Evolutionary conservation across 345 rosid genomes (phyloP).

Genomic region (Mercurialis annua): DNA sequence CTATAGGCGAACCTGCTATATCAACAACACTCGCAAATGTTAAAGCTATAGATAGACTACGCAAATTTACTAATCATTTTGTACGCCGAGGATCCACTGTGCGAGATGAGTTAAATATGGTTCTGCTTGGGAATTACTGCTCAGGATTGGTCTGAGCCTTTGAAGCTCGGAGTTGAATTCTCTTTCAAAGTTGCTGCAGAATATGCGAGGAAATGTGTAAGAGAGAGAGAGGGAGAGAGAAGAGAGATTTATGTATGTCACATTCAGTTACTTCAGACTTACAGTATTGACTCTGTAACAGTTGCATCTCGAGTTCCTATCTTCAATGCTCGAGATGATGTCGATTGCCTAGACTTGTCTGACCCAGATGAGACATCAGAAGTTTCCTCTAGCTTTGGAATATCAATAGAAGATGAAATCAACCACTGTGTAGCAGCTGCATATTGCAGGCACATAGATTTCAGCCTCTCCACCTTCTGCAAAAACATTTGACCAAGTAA

Average conservation of each 20-base stretch:
- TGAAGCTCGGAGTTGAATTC: conserved; percentile 84
- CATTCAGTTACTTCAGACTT: conserved; percentile 38
- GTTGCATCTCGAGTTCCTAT: conserved; percentile 43
- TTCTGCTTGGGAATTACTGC: conserved; percentile 80
- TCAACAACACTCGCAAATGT: background rate
- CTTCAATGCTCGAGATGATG: conserved; percentile 41
- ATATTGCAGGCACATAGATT: conserved; percentile 78
- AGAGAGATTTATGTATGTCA: background rate
- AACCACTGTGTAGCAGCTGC: conserved; percentile 96
- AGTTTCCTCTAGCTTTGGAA: conserved; percentile 40
- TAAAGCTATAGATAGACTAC: background rate
- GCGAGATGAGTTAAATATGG: conserved; percentile 97
- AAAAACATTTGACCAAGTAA: conserved; percentile 14
- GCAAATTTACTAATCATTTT: conserved; percentile 40
- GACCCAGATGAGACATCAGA: conserved; percentile 25
- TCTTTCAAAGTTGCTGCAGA: conserved; percentile 74
- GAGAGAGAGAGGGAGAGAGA: too few species aligned
- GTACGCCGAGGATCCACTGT: conserved; percentile 80
- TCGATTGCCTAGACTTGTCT: conserved; percentile 37
- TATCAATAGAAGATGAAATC: conserved; percentile 76
- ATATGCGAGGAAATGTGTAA: background rate
- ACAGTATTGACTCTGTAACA: conserved; percentile 77
- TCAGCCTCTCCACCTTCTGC: conserved; percentile 92
- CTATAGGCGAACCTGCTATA: background rate
- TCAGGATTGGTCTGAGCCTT: conserved; percentile 76